Evolutionary conservation across 306 rosid genomes (phyloP).

Genomic region (Dalbergia cultrata): DNA sequence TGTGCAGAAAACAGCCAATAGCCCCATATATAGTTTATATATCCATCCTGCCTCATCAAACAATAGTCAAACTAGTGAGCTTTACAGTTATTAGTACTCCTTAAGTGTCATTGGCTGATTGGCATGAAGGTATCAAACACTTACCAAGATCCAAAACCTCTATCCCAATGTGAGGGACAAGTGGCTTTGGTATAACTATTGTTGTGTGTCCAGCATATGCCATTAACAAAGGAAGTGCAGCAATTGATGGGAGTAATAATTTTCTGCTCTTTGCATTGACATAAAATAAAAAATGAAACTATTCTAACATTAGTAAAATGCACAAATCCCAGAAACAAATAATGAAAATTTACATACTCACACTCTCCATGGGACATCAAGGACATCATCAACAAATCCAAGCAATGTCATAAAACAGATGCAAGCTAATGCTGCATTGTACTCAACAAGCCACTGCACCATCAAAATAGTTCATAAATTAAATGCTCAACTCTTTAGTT

Average conservation of each 20-base stretch:
- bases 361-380: constrained; percentile 99
- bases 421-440: constrained; percentile 93
- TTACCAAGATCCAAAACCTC: constrained; percentile 89
- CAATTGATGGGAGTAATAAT: constrained; percentile 86
- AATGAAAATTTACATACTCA: constrained; percentile 60
- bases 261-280: constrained; percentile 77
- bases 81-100: constrained; percentile 27
- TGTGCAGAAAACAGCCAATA: constrained; percentile 96
- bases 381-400: constrained; percentile 98
- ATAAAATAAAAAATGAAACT: constrained; percentile 38
- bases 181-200: constrained; percentile 93
- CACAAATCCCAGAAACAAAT: constrained; percentile 22
- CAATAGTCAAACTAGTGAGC: constrained; percentile 11
- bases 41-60: constrained; percentile 74
- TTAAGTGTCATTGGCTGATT: constrained; percentile 30
- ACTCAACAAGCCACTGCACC: constrained; percentile 98
- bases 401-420: constrained; percentile 94
- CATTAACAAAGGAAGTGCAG: constrained; percentile 95
- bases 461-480: constrained; percentile 43
- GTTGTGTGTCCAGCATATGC: constrained; percentile 99
- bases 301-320: constrained; percentile 44
- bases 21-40: constrained; percentile 94
- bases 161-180: constrained; percentile 73
- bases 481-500: constrained; percentile 20
- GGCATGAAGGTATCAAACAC: constrained; percentile 45